Evolutionary conservation across 108 stramenopile species (phyloP), one percentile per base, ranked within the genome.

Genomic region (Nitzschia sp.): DNA sequence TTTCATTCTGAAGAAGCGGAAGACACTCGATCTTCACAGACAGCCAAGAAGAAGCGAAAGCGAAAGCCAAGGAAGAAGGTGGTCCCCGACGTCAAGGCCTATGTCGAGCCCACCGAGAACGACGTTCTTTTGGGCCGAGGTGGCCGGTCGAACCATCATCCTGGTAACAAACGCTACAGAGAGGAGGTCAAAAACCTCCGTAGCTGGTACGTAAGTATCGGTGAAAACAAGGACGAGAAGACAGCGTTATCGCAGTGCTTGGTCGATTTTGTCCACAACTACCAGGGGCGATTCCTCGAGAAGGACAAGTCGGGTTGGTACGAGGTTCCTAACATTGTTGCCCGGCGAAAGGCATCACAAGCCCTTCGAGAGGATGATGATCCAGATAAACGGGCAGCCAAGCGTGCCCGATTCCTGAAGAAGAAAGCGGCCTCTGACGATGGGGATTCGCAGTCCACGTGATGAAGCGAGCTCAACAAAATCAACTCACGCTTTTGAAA

Each of bases 211-310:
- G 23, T 56, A 2, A 50, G 59, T 1, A 50, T 53, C 6, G 57
- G 48, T 4, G 69, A 69, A 17, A 65, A 62, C 57, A 80, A 85
- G 58, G 64, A 75, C 17, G 73, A 65, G 17, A 85, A 85, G 65
- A 80, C 84, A 25, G 55, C 29, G 16, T 33, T 85, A 28, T 64
- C 60, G 31, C 74, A 75, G 59, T 53, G 54, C 28, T 45, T 83
- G 3, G 82, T 83, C 22, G 68, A 62, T 45, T 29, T 23, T 26
- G 69, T 85, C 1, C 63, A 78, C 25, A 27, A 21, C 2, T 58
- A 66, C 29, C 71, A 80, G 4, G 79, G 75, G 5, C 75, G 79
- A 22, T 85, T 85, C 50, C 45, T 85, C n/a, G 77, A 83, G 50
- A 46, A 74, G 50, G 78, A 85, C 29, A 52, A 41, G 22, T 41